Evolutionary conservation across 164 flowering plant species (phyloP).

Genomic region (Dillenia turbinata): DNA sequence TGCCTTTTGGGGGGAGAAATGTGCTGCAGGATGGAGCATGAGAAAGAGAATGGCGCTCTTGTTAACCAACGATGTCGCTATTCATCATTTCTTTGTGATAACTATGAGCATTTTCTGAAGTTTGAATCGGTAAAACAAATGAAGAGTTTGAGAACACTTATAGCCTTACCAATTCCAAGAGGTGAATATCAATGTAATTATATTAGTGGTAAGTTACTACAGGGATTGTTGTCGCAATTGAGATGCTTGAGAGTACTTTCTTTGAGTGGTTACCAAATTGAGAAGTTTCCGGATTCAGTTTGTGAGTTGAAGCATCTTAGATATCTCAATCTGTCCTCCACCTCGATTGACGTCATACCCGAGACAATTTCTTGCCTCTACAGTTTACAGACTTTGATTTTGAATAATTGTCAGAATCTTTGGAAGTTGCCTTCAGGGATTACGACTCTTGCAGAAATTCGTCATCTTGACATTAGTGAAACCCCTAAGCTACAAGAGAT

Average conservation of each 20-base stretch:
- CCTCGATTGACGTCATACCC: background rate
- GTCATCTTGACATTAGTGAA: background rate
- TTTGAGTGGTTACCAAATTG: background rate
- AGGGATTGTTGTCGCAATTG: background rate
- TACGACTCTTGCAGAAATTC: background rate
- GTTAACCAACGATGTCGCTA: background rate
- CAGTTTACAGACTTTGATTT: background rate
- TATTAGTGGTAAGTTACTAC: background rate
- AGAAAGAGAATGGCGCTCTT: background rate
- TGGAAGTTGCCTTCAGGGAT: background rate
- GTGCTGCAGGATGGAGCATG: background rate
- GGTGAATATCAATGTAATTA: background rate
- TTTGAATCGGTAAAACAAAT: no score
- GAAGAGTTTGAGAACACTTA: no score
- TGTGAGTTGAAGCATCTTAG: background rate
- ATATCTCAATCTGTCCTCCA: background rate
- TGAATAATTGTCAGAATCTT: background rate
- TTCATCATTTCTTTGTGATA: background rate
- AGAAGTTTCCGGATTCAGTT: background rate
- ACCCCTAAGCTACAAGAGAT: background rate
- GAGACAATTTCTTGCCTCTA: background rate
- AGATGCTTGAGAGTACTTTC: background rate
- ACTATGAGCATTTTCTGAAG: background rate
- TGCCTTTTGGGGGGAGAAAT: background rate
- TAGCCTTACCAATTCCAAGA: no score